phyloP scores from a whole-genome alignment of 2,329 filamentous ascomycete species.

The Aschersonia sp. region DNA sequence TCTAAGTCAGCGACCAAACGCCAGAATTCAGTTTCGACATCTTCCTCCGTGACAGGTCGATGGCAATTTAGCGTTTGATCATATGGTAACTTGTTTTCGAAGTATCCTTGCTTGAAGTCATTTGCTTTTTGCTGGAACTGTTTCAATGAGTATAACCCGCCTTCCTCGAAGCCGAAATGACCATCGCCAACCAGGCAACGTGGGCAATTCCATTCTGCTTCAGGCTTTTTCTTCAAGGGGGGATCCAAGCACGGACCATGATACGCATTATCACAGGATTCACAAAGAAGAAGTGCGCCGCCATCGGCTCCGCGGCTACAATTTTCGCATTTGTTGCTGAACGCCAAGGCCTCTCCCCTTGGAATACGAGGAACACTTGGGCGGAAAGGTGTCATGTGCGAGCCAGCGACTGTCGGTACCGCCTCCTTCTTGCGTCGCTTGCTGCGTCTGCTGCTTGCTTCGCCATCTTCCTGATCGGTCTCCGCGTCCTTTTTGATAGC shows the following conservation, averaged over 20 bases:
- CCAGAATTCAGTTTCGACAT: conserved; percentile 96
- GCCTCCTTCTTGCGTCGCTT: conserved; percentile 79
- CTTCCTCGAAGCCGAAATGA: conserved; percentile 95
- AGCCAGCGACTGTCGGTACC: conserved; percentile 80
- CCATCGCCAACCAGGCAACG: conserved; percentile 91
- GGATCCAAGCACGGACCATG: conserved; percentile 85
- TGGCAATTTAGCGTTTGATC: conserved; percentile 73
- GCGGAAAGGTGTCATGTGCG: conserved; percentile 90
- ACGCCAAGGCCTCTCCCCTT: conserved; percentile 32
- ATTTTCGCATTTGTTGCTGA: conserved; percentile 62
- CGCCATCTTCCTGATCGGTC: conserved; percentile 41
- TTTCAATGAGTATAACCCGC: conserved; percentile 84
- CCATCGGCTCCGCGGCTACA: conserved; percentile 69
- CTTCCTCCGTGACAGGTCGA: conserved; percentile 77
- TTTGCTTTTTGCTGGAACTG: conserved; percentile 95
- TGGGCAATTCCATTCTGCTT: conserved; percentile 90
- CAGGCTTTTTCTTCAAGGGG: conserved; percentile 60
- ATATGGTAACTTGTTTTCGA: conserved; percentile 77
- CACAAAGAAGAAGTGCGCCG: conserved; percentile 62
- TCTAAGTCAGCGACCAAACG: conserved; percentile 83
- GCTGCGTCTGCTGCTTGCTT: conserved; percentile 63
- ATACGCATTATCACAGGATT: conserved; percentile 80
- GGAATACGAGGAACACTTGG: conserved; percentile 58
- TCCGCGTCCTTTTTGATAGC: conserved; percentile 31
- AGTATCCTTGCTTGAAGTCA: conserved; percentile 90